Conservation (phyloP, 768 basidiomycete species). For the Tubosaeta brunneosetosa region DNA sequence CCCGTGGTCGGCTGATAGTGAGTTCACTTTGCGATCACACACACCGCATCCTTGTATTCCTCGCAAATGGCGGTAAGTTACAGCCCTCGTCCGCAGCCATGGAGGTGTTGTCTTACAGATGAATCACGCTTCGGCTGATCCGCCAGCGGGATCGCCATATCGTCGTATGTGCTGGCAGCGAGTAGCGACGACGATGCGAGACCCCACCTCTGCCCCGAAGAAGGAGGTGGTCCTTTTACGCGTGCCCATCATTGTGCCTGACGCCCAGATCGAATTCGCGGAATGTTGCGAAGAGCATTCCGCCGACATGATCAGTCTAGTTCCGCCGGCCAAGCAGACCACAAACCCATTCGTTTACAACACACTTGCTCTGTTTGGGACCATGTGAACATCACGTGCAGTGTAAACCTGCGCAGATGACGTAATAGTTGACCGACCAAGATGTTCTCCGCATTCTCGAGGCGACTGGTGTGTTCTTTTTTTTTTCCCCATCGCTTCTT, state of each 20-base stretch:
- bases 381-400: too few relatives aligned
- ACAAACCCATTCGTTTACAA: not conserved
- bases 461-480: constrained; percentile 26
- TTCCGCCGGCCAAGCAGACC: not conserved
- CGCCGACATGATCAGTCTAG: too few relatives aligned
- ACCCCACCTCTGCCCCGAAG: not conserved
- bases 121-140: not conserved
- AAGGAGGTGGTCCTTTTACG: not conserved
- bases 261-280: not conserved
- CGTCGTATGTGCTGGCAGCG: not conserved
- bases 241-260: not conserved
- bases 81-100: not conserved
- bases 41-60: not conserved
- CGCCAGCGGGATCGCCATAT: not conserved
- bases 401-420: too few relatives aligned
- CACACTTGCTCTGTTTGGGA: too few relatives aligned
- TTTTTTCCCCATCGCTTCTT: not conserved
- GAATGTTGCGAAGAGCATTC: not conserved
- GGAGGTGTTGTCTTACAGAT: too few relatives aligned
- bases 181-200: not conserved
- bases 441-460: constrained; percentile 38
- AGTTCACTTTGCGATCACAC: not conserved
- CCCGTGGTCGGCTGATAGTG: not conserved
- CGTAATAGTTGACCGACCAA: not conserved
- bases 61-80: not conserved